phyloP scores from a whole-genome alignment of 371 early-diverging fungal species.

The Rhizopus sp. region DNA sequence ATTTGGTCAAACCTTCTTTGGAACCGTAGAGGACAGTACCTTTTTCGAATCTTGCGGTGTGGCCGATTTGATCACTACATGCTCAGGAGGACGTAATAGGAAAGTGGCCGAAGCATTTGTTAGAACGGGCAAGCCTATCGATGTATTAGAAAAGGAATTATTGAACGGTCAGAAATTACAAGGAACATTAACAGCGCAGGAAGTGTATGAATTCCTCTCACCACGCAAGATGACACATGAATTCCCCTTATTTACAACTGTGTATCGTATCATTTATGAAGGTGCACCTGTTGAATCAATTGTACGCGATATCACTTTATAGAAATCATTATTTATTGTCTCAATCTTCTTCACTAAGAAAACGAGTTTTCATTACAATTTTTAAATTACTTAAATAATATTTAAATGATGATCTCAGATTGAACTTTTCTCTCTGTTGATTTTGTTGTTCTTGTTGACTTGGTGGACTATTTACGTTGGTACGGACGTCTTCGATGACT shows the following conservation, averaged over 20 bases:
- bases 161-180: constrained; percentile 98
- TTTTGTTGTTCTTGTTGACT: background rate
- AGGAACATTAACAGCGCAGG: constrained; percentile 92
- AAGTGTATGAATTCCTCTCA: constrained; percentile 82
- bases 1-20: constrained; percentile 84
- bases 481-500: background rate
- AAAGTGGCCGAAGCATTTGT: constrained; percentile 92
- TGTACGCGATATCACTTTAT: constrained; percentile 20
- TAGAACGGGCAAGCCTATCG: constrained; percentile 86
- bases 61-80: constrained; percentile 94
- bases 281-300: constrained; percentile 42
- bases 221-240: constrained; percentile 64
- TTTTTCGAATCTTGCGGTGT: constrained; percentile 98
- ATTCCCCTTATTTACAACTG: constrained; percentile 88
- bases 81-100: constrained; percentile 96
- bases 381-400: too few relatives aligned
- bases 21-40: constrained; percentile 82
- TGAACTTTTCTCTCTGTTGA: background rate
- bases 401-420: too few relatives aligned
- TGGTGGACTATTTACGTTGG: background rate
- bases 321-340: background rate
- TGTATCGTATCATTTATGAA: constrained; percentile 90
- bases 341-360: background rate
- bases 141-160: constrained; percentile 85
- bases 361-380: too few relatives aligned